A percentile compares a stretch with the other conserved stretches of the same genome.
Evolutionary conservation across 139 green algal species (phyloP).

Genomic region (Chloropicon primus): DNA sequence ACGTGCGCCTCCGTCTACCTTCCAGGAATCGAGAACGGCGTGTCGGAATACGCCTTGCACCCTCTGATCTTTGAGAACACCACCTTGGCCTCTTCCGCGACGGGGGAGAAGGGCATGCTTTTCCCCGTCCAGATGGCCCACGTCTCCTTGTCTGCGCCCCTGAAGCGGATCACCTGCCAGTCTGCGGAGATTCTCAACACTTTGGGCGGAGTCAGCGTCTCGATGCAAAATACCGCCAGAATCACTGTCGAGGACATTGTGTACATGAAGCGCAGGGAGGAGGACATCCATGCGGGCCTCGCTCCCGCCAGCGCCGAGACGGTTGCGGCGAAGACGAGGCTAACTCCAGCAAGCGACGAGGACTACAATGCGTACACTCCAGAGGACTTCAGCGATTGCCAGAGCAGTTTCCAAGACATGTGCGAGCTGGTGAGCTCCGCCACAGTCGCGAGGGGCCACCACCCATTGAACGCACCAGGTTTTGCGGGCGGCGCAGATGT

Average conservation of each 20-base stretch:
- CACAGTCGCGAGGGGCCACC: neutral
- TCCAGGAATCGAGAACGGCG: neutral
- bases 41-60: neutral
- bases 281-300: neutral
- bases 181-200: too few relatives aligned
- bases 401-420: neutral
- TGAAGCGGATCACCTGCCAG: too few relatives aligned
- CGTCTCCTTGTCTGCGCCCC: neutral
- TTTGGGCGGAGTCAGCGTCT: too few relatives aligned
- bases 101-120: neutral
- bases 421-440: neutral
- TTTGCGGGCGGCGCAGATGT: neutral
- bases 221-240: too few relatives aligned
- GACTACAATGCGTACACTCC: neutral
- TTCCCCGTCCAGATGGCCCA: neutral
- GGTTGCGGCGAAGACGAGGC: neutral
- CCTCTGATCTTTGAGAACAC: neutral
- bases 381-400: neutral
- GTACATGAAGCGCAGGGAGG: too few relatives aligned
- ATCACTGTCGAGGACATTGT: too few relatives aligned
- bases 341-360: neutral
- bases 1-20: neutral
- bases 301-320: neutral
- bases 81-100: neutral
- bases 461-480: neutral